phyloP scores from a whole-genome alignment of 345 rosid species.

The Syzygium aromaticum region DNA sequence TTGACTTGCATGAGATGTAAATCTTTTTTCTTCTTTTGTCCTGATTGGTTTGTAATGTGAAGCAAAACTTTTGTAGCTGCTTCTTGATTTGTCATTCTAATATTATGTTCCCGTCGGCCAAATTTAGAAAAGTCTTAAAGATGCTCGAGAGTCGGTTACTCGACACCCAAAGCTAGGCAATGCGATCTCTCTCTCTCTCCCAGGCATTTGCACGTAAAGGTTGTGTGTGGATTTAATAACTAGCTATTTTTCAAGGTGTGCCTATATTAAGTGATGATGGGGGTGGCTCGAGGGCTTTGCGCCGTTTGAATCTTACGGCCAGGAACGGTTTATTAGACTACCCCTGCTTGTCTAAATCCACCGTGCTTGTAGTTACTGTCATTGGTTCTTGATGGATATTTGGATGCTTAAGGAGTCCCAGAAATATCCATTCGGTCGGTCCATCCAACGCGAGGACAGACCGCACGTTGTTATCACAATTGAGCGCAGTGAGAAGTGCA shows the following conservation, averaged over 20 bases:
- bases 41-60: background rate
- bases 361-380: background rate
- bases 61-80: background rate
- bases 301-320: background rate
- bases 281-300: background rate
- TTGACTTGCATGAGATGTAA: conserved; percentile 21
- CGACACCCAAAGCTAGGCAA: background rate
- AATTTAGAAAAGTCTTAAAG: background rate
- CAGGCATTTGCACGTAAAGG: background rate
- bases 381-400: background rate
- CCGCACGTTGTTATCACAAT: no score
- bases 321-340: background rate
- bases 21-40: background rate
- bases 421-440: background rate
- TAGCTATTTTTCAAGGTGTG: background rate
- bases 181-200: background rate
- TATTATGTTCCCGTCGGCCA: background rate
- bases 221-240: accelerated
- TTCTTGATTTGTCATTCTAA: background rate
- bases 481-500: background rate
- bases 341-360: background rate
- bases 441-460: background rate
- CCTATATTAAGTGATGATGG: background rate
- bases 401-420: background rate
- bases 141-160: background rate